Percentiles rank a stretch among this genome's conserved stretches.
phyloP scores from a whole-genome alignment of 805 yeast genomes.

The Kuraishia piskuri region DNA sequence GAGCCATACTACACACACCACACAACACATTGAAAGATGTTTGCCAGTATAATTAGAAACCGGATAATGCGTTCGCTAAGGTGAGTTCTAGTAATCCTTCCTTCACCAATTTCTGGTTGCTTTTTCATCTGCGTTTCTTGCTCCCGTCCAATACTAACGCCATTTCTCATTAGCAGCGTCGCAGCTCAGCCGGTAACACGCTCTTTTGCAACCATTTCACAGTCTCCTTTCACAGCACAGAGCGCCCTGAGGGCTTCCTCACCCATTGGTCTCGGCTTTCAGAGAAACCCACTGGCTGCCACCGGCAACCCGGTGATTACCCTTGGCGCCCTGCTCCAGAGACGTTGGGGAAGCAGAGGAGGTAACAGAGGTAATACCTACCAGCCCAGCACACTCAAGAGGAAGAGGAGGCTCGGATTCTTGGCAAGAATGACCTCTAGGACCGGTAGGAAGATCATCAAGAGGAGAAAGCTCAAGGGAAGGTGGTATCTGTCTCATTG shows the following conservation, averaged over 20 bases:
- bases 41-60: background rate
- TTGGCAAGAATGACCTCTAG: conserved; percentile 71
- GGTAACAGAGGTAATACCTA: conserved; percentile 90
- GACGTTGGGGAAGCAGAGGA: conserved; percentile 37
- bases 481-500: conserved; percentile 88
- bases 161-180: background rate
- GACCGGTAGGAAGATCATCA: conserved; percentile 71
- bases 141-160: background rate
- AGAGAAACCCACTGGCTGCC: background rate
- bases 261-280: background rate
- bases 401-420: conserved; percentile 88
- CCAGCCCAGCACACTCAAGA: conserved; percentile 85
- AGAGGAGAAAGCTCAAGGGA: conserved; percentile 77
- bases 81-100: background rate
- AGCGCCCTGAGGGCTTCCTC: background rate
- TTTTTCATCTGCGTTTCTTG: no score
- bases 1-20: background rate
- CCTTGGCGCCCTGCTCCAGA: conserved; percentile 11
- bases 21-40: background rate
- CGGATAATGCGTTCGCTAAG: background rate
- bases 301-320: background rate
- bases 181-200: background rate
- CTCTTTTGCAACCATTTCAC: background rate
- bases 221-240: background rate
- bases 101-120: no score